Percentiles rank a stretch among this genome's conserved stretches.
phyloP scores from a whole-genome alignment of 2,329 filamentous ascomycete species.

The Xylariaceae sp. region DNA sequence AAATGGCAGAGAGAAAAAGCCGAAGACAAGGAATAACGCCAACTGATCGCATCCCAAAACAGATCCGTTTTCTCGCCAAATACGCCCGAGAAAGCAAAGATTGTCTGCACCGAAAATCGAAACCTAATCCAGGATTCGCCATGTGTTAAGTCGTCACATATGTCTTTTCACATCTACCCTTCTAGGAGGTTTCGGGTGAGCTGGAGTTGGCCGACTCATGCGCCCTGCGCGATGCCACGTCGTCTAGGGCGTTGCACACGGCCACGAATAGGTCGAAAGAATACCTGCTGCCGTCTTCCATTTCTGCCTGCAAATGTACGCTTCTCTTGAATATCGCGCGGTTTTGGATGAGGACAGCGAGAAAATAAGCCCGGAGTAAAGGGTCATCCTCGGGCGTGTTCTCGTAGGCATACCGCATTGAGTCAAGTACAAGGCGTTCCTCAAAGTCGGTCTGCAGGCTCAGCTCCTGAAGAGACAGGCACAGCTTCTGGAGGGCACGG shows the following conservation, averaged over 20 bases:
- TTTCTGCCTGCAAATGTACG: constrained; percentile 97
- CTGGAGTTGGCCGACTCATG: constrained; percentile 66
- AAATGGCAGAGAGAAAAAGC: constrained; percentile 38
- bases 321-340: constrained; percentile 97
- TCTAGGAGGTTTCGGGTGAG: constrained; percentile 53
- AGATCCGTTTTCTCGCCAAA: constrained; percentile 25
- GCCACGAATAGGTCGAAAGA: constrained; percentile 98
- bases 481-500: constrained; percentile 89
- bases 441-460: constrained; percentile 89
- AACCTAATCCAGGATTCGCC: constrained; percentile 23
- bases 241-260: constrained; percentile 97
- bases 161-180: constrained; percentile 8
- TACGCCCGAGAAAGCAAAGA: neutral
- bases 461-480: constrained; percentile 89
- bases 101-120: constrained; percentile 8
- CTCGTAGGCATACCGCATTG: constrained; percentile 90
- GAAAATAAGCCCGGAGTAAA: constrained; percentile 89
- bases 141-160: constrained; percentile 8
- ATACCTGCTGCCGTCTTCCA: constrained; percentile 90
- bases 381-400: constrained; percentile 92
- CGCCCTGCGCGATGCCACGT: constrained; percentile 55
- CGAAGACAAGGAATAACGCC: constrained; percentile 33
- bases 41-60: constrained; percentile 23
- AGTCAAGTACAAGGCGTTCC: constrained; percentile 84
- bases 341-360: constrained; percentile 94